phyloP scores from a whole-genome alignment of 83 land plant species.

The Diphasiastrum complanatum region DNA sequence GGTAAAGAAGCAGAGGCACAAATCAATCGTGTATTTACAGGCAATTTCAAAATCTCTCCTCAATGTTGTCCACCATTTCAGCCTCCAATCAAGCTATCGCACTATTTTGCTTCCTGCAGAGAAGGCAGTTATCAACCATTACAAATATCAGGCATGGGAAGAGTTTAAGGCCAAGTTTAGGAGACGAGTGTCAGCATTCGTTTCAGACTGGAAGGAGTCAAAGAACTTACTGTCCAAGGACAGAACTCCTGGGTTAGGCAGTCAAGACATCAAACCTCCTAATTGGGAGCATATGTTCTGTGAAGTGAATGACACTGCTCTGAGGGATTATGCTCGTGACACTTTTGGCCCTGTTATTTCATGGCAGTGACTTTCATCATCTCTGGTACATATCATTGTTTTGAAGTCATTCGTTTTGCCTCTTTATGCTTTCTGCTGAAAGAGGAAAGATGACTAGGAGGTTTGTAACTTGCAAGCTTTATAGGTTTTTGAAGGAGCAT shows the following conservation, averaged over 20 bases:
- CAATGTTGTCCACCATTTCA: slow-evolving; percentile 22
- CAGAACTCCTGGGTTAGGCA: slow-evolving; percentile 21
- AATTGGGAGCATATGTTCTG: slow-evolving; percentile 25
- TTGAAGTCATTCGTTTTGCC: too few species aligned
- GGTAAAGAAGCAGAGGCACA: slow-evolving; percentile 10
- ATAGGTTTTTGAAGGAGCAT: too few species aligned
- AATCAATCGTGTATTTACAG: slow-evolving; percentile 16
- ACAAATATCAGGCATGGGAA: slow-evolving; percentile 33
- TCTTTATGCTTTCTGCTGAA: too few species aligned
- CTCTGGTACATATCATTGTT: too few species aligned
- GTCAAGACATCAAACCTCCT: slow-evolving; percentile 11
- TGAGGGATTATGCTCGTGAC: slow-evolving; percentile 17
- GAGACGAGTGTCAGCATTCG: slow-evolving; percentile 20
- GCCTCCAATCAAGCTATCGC: slow-evolving; percentile 4
- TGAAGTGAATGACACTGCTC: slow-evolving; percentile 18
- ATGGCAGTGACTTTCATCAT: too few species aligned
- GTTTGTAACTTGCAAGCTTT: too few species aligned
- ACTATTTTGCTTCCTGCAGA: neutral
- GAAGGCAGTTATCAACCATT: slow-evolving; percentile 27
- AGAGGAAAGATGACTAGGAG: too few species aligned
- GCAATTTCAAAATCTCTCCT: slow-evolving; percentile 12
- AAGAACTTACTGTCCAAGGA: slow-evolving; percentile 21
- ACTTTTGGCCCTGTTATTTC: too few species aligned
- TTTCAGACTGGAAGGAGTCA: slow-evolving; percentile 22
- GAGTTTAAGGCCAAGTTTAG: slow-evolving; percentile 24